Evolutionary conservation across 129 eudicot species (phyloP).

Genomic region (Flaveria sonorensis): DNA sequence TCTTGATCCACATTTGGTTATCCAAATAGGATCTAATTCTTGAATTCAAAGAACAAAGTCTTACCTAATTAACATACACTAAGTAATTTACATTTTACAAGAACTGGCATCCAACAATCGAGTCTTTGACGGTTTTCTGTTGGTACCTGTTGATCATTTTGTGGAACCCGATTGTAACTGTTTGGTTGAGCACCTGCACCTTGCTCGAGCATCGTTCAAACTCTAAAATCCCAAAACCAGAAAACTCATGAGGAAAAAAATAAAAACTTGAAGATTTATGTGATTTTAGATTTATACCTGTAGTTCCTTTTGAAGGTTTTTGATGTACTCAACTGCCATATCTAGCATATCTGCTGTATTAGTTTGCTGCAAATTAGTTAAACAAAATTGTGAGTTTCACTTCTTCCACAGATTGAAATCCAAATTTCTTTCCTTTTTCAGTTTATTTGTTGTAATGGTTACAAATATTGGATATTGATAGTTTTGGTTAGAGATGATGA

Average conservation of each 20-base stretch:
- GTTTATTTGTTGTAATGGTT: not conserved
- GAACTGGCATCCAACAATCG: slow-evolving; percentile 8
- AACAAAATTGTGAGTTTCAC: slow-evolving; percentile 20
- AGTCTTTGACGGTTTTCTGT: slow-evolving; percentile 16
- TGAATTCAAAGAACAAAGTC: slow-evolving; percentile 11
- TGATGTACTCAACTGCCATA: slow-evolving; percentile 91
- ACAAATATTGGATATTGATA: not conserved
- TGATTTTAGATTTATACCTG: slow-evolving; percentile 41
- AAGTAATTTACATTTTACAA: slow-evolving; percentile 36
- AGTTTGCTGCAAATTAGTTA: slow-evolving; percentile 64
- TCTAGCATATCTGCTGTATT: slow-evolving; percentile 96
- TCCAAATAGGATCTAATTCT: slow-evolving; percentile 29
- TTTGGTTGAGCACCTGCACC: slow-evolving; percentile 60
- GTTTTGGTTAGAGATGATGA: not conserved
- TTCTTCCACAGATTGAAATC: not conserved
- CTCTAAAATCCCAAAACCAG: slow-evolving; percentile 42
- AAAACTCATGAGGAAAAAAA: slow-evolving; percentile 19
- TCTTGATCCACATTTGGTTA: slow-evolving; percentile 33
- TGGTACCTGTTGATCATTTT: slow-evolving; percentile 15
- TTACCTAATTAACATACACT: slow-evolving; percentile 30
- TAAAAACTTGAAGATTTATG: not conserved
- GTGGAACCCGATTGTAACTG: slow-evolving; percentile 35
- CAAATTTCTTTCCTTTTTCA: not conserved
- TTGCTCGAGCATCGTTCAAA: slow-evolving; percentile 57
- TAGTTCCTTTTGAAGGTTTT: slow-evolving; percentile 87